Evolutionary conservation across 2,329 filamentous ascomycete genomes (phyloP).

Genomic region (Sporothrix mexicana): DNA sequence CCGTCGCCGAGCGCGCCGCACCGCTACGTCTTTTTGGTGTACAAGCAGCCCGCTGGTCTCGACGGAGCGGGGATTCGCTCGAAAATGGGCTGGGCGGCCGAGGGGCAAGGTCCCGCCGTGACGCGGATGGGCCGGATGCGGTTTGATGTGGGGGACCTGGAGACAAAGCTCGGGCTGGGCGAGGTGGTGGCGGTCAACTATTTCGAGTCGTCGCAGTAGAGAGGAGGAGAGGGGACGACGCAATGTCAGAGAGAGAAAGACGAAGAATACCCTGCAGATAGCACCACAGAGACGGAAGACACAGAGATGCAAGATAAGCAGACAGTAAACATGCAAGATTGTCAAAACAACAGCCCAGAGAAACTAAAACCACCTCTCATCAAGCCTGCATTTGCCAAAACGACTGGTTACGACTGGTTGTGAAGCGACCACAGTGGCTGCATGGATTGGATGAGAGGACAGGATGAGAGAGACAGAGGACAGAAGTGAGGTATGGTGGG

Average conservation of each 20-base stretch:
- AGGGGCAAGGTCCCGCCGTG: conserved; percentile 40
- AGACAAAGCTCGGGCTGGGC: conserved; percentile 40
- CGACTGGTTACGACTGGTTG: conserved; percentile 5
- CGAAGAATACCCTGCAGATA: background rate
- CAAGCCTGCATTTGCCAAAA: background rate
- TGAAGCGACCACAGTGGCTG: background rate
- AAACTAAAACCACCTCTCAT: background rate
- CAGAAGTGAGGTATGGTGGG: background rate
- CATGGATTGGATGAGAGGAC: background rate
- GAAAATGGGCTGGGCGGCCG: conserved; percentile 44
- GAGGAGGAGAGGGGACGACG: too few relatives aligned
- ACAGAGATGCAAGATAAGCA: background rate
- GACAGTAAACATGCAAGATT: background rate
- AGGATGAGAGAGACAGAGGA: background rate
- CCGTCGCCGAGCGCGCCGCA: conserved; percentile 34
- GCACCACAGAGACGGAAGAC: background rate
- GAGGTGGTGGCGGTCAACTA: conserved; percentile 40
- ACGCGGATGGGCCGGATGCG: conserved; percentile 48
- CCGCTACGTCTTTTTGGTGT: conserved; percentile 38
- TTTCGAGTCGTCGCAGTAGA: conserved; percentile 34
- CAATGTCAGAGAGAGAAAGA: too few relatives aligned
- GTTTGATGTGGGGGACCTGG: conserved; percentile 51
- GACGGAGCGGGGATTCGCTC: conserved; percentile 39
- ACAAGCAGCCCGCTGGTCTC: conserved; percentile 36
- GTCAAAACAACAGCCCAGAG: too few relatives aligned